Conservation (phyloP, 192 early-diverging fungal genomes). For the Linnemannia zychae region DNA sequence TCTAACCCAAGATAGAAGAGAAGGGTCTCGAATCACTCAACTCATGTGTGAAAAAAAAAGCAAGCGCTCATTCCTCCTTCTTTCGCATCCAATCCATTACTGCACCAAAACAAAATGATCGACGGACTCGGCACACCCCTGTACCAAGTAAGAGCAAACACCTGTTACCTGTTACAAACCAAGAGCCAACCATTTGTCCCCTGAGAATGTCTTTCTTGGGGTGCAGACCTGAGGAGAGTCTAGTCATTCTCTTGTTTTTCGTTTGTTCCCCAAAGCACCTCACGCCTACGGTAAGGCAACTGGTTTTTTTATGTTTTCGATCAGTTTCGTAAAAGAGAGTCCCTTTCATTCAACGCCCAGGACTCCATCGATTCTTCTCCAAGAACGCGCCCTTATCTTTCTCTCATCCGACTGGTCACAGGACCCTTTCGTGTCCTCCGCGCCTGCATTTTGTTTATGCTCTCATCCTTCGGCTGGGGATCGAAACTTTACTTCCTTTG, state of each 20-base stretch:
- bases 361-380: not conserved
- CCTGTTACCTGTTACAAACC: no score
- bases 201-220: not conserved
- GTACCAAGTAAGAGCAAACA: not conserved
- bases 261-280: not conserved
- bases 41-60: no score
- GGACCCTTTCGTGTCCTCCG: not conserved
- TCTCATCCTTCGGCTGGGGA: not conserved
- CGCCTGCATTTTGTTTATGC: not conserved
- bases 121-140: not conserved
- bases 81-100: not conserved
- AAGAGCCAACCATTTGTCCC: no score
- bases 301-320: not conserved
- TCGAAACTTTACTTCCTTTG: not conserved
- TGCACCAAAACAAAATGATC: not conserved
- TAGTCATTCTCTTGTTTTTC: not conserved
- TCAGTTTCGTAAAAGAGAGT: not conserved
- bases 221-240: not conserved
- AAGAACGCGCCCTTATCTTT: not conserved
- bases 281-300: not conserved
- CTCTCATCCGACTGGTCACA: not conserved
- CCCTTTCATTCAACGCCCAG: not conserved
- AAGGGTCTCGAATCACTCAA: not conserved
- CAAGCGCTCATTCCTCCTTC: not conserved
- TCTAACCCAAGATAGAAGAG: not conserved